Base-by-base conservation (phyloP, 1,284 basidiomycete species). In the Malassezia japonica region DNA sequence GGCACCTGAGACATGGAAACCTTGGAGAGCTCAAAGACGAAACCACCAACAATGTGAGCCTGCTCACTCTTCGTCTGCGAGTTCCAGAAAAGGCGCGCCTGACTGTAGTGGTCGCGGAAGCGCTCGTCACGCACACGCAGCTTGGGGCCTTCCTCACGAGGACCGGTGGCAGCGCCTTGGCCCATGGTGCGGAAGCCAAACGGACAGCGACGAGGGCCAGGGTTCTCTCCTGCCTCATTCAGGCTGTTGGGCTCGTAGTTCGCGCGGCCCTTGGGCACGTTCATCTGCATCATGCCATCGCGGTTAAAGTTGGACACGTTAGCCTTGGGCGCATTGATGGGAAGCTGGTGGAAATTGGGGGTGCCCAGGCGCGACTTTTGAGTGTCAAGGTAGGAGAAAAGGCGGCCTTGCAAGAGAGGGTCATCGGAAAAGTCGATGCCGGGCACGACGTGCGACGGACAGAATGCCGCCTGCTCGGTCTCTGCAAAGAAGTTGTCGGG, bases 391-490 rank as follows among this genome's bases (percentile, higher is more conserved):
- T 95, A 95, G 9, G 87, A 87, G 82, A 92, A 94, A 35, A 94
- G 80, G 57, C 90, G 86, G 24, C 84, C 84, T 40, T 94, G 90
- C 58, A 94, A 79, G 56, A 94, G 85, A n/a, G 90, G 90, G 75
- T 94, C 90, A 31, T 83, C 81, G 15, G 84, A 83, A 29, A 87
- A 80, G 77, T 92, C 90, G 64, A 90, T 81, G 72, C 89, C 91
- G 2, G 85, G 85, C 3, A 92, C 76, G 43, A 83, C 75, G 74
- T 94, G 87, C 1, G 85, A 84, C 0, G 90, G 90, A 28, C 85
- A 80, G 78, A 87, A 91, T 1, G 87, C 87, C 54, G 76, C 77
- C 79, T 85, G 68, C 56, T 64, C 68, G 24, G 64, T 73, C 48
- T 74, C 74, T 42, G 70, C 67, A 49, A 73, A 73, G 64, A 67